These are phyloP conservation scores for Arthrobotrys conoides DNA, from an alignment of 2,329 filamentous ascomycete genomes.

Conservation along the genomic window DNA sequence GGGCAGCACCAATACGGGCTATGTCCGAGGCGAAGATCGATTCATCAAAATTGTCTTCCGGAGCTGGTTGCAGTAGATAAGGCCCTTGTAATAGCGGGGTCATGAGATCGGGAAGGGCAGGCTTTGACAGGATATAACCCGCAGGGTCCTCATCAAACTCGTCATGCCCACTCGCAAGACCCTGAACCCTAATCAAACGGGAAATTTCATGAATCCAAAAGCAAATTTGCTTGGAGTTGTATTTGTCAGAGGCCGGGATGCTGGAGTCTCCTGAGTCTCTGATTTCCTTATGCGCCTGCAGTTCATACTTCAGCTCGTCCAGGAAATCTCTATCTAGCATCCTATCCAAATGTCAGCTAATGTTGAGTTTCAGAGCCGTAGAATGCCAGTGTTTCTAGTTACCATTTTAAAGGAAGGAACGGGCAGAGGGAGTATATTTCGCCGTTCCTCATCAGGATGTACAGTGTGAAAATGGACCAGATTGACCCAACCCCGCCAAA, in stretches of 20 bases:
- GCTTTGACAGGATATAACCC: slow-evolving; percentile 49
- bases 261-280: slow-evolving; percentile 40
- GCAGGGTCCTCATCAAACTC: slow-evolving; percentile 49
- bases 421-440: slow-evolving; percentile 95
- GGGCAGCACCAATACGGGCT: slow-evolving; percentile 60
- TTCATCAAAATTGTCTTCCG: slow-evolving; percentile 62
- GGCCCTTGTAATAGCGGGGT: slow-evolving; percentile 63
- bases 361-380: slow-evolving; percentile 66
- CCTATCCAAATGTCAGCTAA: slow-evolving; percentile 35
- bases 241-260: slow-evolving; percentile 35
- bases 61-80: slow-evolving; percentile 64
- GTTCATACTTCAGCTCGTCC: slow-evolving; percentile 53
- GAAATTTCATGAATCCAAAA: slow-evolving; percentile 58
- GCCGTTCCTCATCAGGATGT: slow-evolving; percentile 94
- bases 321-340: slow-evolving; percentile 57
- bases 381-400: slow-evolving; percentile 75
- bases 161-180: slow-evolving; percentile 30
- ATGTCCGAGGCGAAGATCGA: slow-evolving; percentile 63
- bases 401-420: slow-evolving; percentile 87
- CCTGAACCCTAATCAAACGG: slow-evolving; percentile 51
- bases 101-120: slow-evolving; percentile 38
- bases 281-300: slow-evolving; percentile 45
- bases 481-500: slow-evolving; percentile 83
- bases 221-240: slow-evolving; percentile 55
- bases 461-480: slow-evolving; percentile 96